Conservation (phyloP, 768 basidiomycete species). For the Butyriboletus loyo region DNA sequence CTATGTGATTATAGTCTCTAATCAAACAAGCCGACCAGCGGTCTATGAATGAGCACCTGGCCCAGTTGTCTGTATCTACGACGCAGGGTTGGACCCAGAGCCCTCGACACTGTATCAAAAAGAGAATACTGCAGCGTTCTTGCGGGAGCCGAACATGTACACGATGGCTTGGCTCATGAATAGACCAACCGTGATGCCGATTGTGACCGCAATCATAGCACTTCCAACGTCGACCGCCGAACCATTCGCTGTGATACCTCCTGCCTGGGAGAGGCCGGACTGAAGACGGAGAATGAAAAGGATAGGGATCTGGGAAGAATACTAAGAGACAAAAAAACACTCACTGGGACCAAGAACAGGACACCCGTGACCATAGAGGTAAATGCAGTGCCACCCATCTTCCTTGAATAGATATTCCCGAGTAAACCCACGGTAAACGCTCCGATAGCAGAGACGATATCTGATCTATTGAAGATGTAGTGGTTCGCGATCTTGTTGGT, state of each 20-base stretch:
- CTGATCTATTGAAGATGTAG: slow-evolving; percentile 81
- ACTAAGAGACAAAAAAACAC: slow-evolving; percentile 28
- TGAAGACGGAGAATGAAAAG: slow-evolving; percentile 25
- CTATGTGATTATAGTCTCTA: neutral
- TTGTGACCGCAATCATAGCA: slow-evolving; percentile 87
- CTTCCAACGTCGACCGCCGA: slow-evolving; percentile 81
- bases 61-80: slow-evolving; percentile 3
- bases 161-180: slow-evolving; percentile 88
- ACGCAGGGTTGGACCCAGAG: neutral
- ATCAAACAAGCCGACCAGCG: slow-evolving; percentile 9
- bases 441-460: slow-evolving; percentile 81
- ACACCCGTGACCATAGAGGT: slow-evolving; percentile 91
- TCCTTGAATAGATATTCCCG: slow-evolving; percentile 78
- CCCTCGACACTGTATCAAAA: slow-evolving; percentile 42
- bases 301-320: neutral
- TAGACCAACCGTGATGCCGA: slow-evolving; percentile 85
- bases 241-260: slow-evolving; percentile 78
- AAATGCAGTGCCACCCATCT: slow-evolving; percentile 83
- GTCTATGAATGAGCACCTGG: neutral
- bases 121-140: slow-evolving; percentile 83
- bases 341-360: slow-evolving; percentile 79
- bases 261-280: slow-evolving; percentile 85
- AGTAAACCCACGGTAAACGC: slow-evolving; percentile 78
- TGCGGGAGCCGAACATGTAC: slow-evolving; percentile 81
- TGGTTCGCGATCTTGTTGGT: slow-evolving; percentile 82